Evolutionary conservation across 179 eudicot species (phyloP).

Genomic region (Kewa caespitosa): DNA sequence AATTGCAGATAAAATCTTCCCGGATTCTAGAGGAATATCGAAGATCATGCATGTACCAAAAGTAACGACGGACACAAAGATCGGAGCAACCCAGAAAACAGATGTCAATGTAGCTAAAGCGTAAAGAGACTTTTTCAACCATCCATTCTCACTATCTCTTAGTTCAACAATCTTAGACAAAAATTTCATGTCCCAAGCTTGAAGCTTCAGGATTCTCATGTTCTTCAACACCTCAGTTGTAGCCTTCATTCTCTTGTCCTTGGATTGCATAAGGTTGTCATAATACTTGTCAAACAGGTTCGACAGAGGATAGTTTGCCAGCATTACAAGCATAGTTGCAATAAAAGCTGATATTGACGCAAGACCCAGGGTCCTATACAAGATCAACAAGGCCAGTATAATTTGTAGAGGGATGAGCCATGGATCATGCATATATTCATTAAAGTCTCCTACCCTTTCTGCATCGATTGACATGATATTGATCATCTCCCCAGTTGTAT

Average conservation of each 20-base stretch:
- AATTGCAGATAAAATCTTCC: constrained; percentile 73
- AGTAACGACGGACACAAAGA: constrained; percentile 63
- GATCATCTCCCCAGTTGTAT: constrained; percentile 80
- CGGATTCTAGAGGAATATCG: constrained; percentile 80
- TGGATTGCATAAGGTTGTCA: constrained; percentile 59
- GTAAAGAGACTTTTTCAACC: constrained; percentile 63
- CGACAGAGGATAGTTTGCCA: constrained; percentile 60
- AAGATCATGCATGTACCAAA: constrained; percentile 62
- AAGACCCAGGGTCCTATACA: constrained; percentile 67
- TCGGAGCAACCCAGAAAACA: constrained; percentile 78
- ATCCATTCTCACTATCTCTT: constrained; percentile 53
- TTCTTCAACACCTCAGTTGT: constrained; percentile 79
- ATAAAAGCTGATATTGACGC: constrained; percentile 68
- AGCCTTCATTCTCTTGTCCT: constrained; percentile 79
- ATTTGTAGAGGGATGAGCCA: constrained; percentile 73
- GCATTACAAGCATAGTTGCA: constrained; percentile 52
- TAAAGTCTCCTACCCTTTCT: constrained; percentile 61
- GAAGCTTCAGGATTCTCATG: constrained; percentile 90
- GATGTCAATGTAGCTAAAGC: constrained; percentile 43
- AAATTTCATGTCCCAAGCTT: constrained; percentile 93
- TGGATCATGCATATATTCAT: constrained; percentile 77
- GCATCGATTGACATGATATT: constrained; percentile 90
- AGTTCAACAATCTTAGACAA: constrained; percentile 61
- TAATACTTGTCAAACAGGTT: constrained; percentile 58
- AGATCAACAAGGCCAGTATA: constrained; percentile 51